A percentile compares a stretch with the other conserved stretches of the same genome.
Conservation (phyloP, 2,329 filamentous ascomycete species). For the Xylaria sp. region DNA sequence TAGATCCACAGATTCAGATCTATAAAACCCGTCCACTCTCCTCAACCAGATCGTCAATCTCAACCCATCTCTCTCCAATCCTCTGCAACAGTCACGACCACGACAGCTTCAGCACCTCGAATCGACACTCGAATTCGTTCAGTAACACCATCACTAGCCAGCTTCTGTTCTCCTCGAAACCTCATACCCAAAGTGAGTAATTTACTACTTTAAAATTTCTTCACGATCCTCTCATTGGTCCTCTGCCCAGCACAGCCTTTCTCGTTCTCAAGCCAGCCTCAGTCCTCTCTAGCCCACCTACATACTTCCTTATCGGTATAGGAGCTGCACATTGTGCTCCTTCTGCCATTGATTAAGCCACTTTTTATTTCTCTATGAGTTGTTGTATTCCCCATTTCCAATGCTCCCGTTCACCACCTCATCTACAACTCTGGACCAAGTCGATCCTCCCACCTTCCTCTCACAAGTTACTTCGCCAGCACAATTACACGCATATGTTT, state of each 20-base stretch:
- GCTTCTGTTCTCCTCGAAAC: neutral
- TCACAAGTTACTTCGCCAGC: neutral
- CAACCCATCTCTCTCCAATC: neutral
- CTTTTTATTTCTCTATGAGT: neutral
- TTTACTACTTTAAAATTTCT: neutral
- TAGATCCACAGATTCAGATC: too few relatives aligned
- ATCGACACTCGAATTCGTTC: neutral
- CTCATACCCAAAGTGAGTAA: slow-evolving; percentile 19
- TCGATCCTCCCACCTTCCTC: neutral
- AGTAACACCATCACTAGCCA: neutral
- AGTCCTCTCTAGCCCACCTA: neutral
- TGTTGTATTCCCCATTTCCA: neutral
- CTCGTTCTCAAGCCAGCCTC: neutral
- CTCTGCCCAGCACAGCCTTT: neutral
- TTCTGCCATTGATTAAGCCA: neutral
- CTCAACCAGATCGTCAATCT: neutral
- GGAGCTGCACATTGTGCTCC: neutral
- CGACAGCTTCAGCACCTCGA: neutral
- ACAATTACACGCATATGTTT: neutral
- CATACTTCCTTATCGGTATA: neutral
- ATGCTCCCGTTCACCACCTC: neutral
- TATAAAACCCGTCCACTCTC: neutral
- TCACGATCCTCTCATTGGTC: neutral
- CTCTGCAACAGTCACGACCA: neutral
- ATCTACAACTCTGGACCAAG: neutral